Conservation (phyloP, 495 filamentous ascomycete species). For the Penicillium coprophilum region DNA sequence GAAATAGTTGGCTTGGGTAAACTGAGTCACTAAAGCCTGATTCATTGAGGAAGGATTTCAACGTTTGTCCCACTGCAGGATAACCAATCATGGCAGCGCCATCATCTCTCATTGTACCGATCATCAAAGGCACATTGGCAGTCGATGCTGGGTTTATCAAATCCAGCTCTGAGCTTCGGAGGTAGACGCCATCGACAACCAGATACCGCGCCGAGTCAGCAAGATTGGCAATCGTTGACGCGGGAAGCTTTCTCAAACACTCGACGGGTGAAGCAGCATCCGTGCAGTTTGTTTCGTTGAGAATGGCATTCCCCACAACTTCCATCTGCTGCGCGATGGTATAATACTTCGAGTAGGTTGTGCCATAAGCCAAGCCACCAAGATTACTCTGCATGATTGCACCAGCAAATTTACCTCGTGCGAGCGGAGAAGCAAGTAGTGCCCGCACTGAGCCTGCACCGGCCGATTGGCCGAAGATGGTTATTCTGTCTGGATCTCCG, state of each 20-base stretch:
- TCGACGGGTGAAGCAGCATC: slow-evolving; percentile 25
- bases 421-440: slow-evolving; percentile 28
- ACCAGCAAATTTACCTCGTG: slow-evolving; percentile 41
- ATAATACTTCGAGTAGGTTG: slow-evolving; percentile 49
- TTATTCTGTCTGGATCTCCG: slow-evolving; percentile 53
- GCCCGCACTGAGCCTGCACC: slow-evolving; percentile 46
- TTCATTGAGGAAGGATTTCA: slow-evolving; percentile 16
- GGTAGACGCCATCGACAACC: slow-evolving; percentile 25
- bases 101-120: slow-evolving; percentile 27
- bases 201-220: slow-evolving; percentile 20
- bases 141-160: slow-evolving; percentile 13
- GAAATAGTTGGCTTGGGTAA: slow-evolving; percentile 17
- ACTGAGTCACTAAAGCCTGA: slow-evolving; percentile 11
- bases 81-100: slow-evolving; percentile 29
- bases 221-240: slow-evolving; percentile 29
- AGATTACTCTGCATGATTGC: slow-evolving; percentile 48
- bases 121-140: slow-evolving; percentile 21
- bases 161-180: slow-evolving; percentile 15
- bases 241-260: slow-evolving; percentile 45
- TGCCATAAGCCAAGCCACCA: slow-evolving; percentile 48
- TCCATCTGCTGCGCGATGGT: slow-evolving; percentile 38
- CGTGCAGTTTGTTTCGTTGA: slow-evolving; percentile 39
- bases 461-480: slow-evolving; percentile 56
- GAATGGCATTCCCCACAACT: slow-evolving; percentile 21
- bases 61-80: slow-evolving; percentile 11